phyloP scores from a whole-genome alignment of 495 filamentous ascomycete species.

The Penicilliopsis zonata region DNA sequence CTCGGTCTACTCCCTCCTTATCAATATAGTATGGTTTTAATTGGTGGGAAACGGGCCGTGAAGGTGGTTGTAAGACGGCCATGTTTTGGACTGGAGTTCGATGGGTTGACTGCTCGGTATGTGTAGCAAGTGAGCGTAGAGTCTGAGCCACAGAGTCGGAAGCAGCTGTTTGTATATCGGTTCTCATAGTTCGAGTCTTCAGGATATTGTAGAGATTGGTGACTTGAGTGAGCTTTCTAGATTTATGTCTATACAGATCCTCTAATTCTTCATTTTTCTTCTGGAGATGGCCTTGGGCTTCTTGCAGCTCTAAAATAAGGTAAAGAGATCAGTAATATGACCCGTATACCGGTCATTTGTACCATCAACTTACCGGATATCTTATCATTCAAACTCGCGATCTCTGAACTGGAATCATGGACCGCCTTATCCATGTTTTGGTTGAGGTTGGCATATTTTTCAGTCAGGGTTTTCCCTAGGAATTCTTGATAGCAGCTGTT shows the following conservation, averaged over 20 bases:
- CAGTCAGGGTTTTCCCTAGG: conserved; percentile 57
- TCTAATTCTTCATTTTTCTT: conserved; percentile 68
- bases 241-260: conserved; percentile 60
- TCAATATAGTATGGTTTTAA: conserved; percentile 16
- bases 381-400: conserved; percentile 53
- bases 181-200: conserved; percentile 59
- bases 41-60: conserved; percentile 13
- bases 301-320: conserved; percentile 43
- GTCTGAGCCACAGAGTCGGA: conserved; percentile 52
- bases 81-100: conserved; percentile 4
- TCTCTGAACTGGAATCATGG: conserved; percentile 70
- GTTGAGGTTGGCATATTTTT: conserved; percentile 60
- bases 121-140: conserved; percentile 25
- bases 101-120: conserved; percentile 3
- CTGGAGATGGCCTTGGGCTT: conserved; percentile 52
- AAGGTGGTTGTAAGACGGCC: conserved; percentile 8
- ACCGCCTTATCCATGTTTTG: conserved; percentile 70
- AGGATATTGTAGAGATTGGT: conserved; percentile 78
- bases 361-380: conserved; percentile 29
- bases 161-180: conserved; percentile 58
- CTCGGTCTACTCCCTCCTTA: conserved; percentile 26
- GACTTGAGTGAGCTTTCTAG: conserved; percentile 58
- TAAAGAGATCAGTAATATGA: conserved; percentile 3
- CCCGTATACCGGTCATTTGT: background rate
- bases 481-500: conserved; percentile 71